Conservation (phyloP, 495 filamentous ascomycete species). For the Staphylotrichum tortipilum region DNA sequence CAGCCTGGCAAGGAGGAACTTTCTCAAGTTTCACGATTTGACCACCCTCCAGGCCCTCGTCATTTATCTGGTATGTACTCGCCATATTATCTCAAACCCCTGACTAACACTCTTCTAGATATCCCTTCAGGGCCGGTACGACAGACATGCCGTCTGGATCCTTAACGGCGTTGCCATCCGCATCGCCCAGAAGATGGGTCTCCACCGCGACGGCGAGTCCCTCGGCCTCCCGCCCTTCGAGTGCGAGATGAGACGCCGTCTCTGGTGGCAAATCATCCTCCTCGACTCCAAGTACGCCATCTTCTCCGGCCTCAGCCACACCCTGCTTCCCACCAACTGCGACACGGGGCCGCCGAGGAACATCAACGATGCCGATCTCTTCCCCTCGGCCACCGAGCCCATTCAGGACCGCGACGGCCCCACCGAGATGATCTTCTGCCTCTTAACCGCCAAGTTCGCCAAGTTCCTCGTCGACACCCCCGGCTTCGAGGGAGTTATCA, state of each 20-base stretch:
- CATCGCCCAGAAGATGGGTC: slow-evolving; percentile 65
- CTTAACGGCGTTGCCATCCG: slow-evolving; percentile 50
- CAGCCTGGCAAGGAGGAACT: slow-evolving; percentile 39
- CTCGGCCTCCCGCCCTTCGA: slow-evolving; percentile 58
- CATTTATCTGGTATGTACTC: slow-evolving; percentile 46
- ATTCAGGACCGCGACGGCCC: slow-evolving; percentile 46
- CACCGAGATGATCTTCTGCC: slow-evolving; percentile 61
- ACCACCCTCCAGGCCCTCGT: slow-evolving; percentile 46
- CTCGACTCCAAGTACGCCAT: slow-evolving; percentile 52
- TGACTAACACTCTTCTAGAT: slow-evolving; percentile 24
- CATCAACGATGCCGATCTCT: slow-evolving; percentile 50
- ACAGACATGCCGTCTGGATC: slow-evolving; percentile 44
- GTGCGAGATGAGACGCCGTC: slow-evolving; percentile 57
- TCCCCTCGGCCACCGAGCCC: slow-evolving; percentile 47
- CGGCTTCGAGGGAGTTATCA: slow-evolving; percentile 35
- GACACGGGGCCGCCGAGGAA: slow-evolving; percentile 46
- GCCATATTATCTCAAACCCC: too few relatives aligned
- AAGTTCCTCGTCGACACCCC: slow-evolving; percentile 39
- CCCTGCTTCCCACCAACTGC: slow-evolving; percentile 37
- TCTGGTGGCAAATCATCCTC: slow-evolving; percentile 69
- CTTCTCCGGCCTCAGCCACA: slow-evolving; percentile 56
- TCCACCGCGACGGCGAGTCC: slow-evolving; percentile 60
- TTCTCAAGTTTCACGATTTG: slow-evolving; percentile 45
- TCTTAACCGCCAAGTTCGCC: slow-evolving; percentile 46
- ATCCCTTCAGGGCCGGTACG: slow-evolving; percentile 42